Base-by-base conservation (phyloP, 768 basidiomycete genomes). In the Calvatia gigantea region DNA sequence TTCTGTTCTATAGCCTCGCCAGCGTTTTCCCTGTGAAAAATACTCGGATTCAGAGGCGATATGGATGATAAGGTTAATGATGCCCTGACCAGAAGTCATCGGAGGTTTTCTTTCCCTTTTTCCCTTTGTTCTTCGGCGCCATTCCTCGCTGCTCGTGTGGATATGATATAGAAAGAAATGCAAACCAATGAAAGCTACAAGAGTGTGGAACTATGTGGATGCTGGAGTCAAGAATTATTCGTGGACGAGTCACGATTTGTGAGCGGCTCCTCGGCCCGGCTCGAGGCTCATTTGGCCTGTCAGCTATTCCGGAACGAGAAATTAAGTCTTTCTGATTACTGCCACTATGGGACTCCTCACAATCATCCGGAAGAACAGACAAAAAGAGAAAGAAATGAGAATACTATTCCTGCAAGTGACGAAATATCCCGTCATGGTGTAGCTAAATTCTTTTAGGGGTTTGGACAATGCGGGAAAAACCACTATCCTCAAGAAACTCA, bases 401-500 rank as follows among this genome's bases (percentile, higher is more conserved):
- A 81, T 98, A 51, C 78, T 99, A 45, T 98, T 98, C 73, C 84
- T 96, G 92, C 91, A 69, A 58, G 82, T 48, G 56, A 32, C 50
- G 46, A 58, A 51, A 15, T 23, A 27, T 25, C 32, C 28, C 39
- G 35, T 28, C 11, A 46, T 46, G 46, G 49, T 60, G 35, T 25
- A 60, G 58, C 58, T 54, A 57, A 47, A 61, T 47, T 55, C 39
- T 28, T 55, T 56, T 67, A 98, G 96, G 41, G 96, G 97, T 7
- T 84, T 99, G 14, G 97, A 98, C 70, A 98, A 99, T 67, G 97
- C 96, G 1, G 97, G 97, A 51, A 98, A 99, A 77, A 98, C 97
- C 1, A 99, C 96, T 2, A 97, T 98, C 61, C 72, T 98, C 56
- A 98, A 98, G 76, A 92, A 91, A 69, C 78, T 98, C 59, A 95